Evolutionary conservation across 495 filamentous ascomycete genomes (phyloP).

Genomic region (Rhypophila decipiens): DNA sequence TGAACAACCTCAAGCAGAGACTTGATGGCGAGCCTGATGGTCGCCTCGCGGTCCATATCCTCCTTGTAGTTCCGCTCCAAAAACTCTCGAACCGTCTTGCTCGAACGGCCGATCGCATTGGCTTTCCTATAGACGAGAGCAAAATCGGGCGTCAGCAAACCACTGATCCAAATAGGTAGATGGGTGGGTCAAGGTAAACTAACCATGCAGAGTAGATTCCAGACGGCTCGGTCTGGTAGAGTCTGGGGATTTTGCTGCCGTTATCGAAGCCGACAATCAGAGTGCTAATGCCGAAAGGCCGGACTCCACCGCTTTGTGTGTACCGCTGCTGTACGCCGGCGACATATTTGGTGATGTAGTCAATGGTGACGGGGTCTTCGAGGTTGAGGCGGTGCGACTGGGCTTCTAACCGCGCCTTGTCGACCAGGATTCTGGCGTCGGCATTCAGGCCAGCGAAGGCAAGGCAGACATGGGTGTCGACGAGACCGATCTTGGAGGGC

Average conservation of each 20-base stretch:
- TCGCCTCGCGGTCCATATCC: slow-evolving; percentile 91
- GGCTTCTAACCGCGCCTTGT: slow-evolving; percentile 94
- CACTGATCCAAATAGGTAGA: too few species aligned
- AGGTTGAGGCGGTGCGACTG: slow-evolving; percentile 98
- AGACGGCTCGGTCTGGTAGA: slow-evolving; percentile 97
- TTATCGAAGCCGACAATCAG: slow-evolving; percentile 96
- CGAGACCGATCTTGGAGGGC: slow-evolving; percentile 90
- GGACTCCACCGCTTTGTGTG: slow-evolving; percentile 94
- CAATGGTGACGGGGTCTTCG: slow-evolving; percentile 93
- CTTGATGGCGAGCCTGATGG: slow-evolving; percentile 96
- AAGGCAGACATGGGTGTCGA: slow-evolving; percentile 93
- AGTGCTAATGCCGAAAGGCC: slow-evolving; percentile 96
- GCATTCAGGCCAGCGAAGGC: slow-evolving; percentile 96
- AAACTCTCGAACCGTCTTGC: slow-evolving; percentile 98
- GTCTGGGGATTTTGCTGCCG: slow-evolving; percentile 71
- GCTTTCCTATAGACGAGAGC: slow-evolving; percentile 68
- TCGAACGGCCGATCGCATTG: slow-evolving; percentile 95
- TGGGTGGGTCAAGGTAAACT: slow-evolving; percentile 15
- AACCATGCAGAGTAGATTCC: slow-evolving; percentile 98
- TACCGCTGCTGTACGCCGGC: slow-evolving; percentile 97
- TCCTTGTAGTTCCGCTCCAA: slow-evolving; percentile 96
- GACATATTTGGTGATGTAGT: slow-evolving; percentile 99
- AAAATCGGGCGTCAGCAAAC: not conserved
- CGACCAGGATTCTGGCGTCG: slow-evolving; percentile 92
- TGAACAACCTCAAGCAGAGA: slow-evolving; percentile 96